Conservation (phyloP, 495 filamentous ascomycete species). For the Aspergillus indologenus region DNA sequence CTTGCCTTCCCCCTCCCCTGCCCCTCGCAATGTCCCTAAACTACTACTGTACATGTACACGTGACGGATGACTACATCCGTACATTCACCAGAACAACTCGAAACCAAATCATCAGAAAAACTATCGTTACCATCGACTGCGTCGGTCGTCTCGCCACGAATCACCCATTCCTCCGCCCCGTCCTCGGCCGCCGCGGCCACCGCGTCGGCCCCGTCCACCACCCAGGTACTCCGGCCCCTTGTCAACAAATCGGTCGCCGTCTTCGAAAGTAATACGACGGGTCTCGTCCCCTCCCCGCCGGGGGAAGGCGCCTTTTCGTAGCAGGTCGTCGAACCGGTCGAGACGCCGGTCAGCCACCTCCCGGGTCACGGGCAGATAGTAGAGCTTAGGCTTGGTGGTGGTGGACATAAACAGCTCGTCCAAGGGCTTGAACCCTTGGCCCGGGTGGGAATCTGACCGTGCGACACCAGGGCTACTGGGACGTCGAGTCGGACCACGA, state of each 20-base stretch:
- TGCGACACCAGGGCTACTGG: slow-evolving; percentile 19
- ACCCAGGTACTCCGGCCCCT: slow-evolving; percentile 62
- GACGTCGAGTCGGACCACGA: slow-evolving; percentile 21
- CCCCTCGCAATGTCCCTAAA: too few relatives aligned
- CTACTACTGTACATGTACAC: too few relatives aligned
- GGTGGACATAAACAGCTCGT: slow-evolving; percentile 62
- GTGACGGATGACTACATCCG: background rate
- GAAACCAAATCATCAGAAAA: too few relatives aligned
- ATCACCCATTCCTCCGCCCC: slow-evolving; percentile 31
- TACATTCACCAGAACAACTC: too few relatives aligned
- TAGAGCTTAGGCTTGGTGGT: slow-evolving; percentile 67
- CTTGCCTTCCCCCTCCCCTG: background rate
- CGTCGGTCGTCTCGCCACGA: slow-evolving; percentile 29
- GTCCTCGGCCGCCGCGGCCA: slow-evolving; percentile 33
- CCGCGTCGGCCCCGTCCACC: slow-evolving; percentile 31
- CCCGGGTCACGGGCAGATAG: slow-evolving; percentile 53
- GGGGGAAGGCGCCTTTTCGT: slow-evolving; percentile 42
- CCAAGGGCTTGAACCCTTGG: slow-evolving; percentile 57
- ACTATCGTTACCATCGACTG: slow-evolving; percentile 15
- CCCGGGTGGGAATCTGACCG: slow-evolving; percentile 28
- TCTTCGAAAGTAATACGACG: slow-evolving; percentile 79
- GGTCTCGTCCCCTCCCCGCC: slow-evolving; percentile 59
- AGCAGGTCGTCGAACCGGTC: slow-evolving; percentile 57
- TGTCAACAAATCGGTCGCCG: slow-evolving; percentile 65
- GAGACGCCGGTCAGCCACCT: slow-evolving; percentile 59